These are phyloP conservation scores for Apiotrichum laibachii DNA, from an alignment of 1,284 basidiomycete species.

Conservation along the genomic window DNA sequence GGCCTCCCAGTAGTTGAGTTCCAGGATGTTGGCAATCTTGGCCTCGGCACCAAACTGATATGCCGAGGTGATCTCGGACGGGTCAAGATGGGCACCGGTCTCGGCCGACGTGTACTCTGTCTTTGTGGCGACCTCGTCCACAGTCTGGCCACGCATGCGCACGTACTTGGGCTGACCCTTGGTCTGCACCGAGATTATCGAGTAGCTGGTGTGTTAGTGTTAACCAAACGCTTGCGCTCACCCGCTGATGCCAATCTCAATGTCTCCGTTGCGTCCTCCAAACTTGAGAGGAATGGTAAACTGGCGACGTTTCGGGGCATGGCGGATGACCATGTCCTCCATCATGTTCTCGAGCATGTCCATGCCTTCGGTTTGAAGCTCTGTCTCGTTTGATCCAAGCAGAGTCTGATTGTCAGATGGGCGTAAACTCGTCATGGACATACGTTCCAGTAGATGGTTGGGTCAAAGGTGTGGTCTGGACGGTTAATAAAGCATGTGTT, in stretches of 20 bases:
- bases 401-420: constrained; percentile 51
- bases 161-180: constrained; percentile 78
- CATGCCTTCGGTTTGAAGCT: constrained; percentile 62
- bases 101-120: constrained; percentile 62
- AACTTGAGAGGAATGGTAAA: constrained; percentile 81
- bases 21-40: constrained; percentile 41
- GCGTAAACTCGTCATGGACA: constrained; percentile 34
- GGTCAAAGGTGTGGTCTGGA: constrained; percentile 66
- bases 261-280: constrained; percentile 60
- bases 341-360: constrained; percentile 55
- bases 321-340: constrained; percentile 70
- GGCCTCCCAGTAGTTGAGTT: constrained; percentile 46
- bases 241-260: constrained; percentile 89
- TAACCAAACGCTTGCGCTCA: constrained; percentile 47
- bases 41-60: constrained; percentile 48
- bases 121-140: constrained; percentile 67
- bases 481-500: constrained; percentile 90
- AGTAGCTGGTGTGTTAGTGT: constrained; percentile 60
- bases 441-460: constrained; percentile 80
- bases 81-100: constrained; percentile 44
- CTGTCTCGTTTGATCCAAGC: constrained; percentile 58
- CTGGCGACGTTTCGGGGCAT: constrained; percentile 80
- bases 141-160: constrained; percentile 68
- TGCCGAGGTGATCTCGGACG: constrained; percentile 43
- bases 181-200: constrained; percentile 77